Conservation (phyloP, 2,329 filamentous ascomycete species). For the Talaromyces pinophilus region DNA sequence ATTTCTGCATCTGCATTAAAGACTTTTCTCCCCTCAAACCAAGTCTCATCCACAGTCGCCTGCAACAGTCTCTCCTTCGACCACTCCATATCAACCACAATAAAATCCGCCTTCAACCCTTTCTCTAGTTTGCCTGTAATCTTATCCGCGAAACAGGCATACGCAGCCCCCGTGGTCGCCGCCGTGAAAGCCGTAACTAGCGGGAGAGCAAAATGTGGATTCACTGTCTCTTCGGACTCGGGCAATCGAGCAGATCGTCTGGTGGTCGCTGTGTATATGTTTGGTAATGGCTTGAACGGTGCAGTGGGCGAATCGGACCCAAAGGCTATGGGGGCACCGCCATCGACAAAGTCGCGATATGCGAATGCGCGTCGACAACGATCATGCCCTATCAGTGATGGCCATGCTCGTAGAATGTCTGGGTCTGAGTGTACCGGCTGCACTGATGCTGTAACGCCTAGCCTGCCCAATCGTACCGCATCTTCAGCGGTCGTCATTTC, state of each 20-base stretch:
- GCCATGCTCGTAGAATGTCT: conserved; percentile 52
- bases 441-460: conserved; percentile 49
- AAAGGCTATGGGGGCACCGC: conserved; percentile 49
- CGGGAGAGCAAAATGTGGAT: conserved; percentile 46
- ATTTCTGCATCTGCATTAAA: conserved; percentile 21
- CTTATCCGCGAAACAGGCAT: conserved; percentile 49
- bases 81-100: conserved; percentile 49
- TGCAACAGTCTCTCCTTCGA: conserved; percentile 43
- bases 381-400: conserved; percentile 46
- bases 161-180: conserved; percentile 50
- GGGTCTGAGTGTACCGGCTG: conserved; percentile 47
- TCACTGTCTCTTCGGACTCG: conserved; percentile 42
- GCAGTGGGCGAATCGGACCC: conserved; percentile 55
- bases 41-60: conserved; percentile 47
- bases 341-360: conserved; percentile 52
- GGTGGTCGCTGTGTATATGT: conserved; percentile 54
- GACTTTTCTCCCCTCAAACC: conserved; percentile 45
- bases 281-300: conserved; percentile 47
- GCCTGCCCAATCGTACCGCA: conserved; percentile 48
- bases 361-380: conserved; percentile 53
- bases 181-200: conserved; percentile 47
- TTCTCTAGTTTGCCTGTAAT: conserved; percentile 44
- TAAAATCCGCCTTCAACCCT: conserved; percentile 49
- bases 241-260: conserved; percentile 48
- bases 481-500: conserved; percentile 53